Conservation (phyloP, 202 grass and related monocot genomes). For the Zizania palustris region DNA sequence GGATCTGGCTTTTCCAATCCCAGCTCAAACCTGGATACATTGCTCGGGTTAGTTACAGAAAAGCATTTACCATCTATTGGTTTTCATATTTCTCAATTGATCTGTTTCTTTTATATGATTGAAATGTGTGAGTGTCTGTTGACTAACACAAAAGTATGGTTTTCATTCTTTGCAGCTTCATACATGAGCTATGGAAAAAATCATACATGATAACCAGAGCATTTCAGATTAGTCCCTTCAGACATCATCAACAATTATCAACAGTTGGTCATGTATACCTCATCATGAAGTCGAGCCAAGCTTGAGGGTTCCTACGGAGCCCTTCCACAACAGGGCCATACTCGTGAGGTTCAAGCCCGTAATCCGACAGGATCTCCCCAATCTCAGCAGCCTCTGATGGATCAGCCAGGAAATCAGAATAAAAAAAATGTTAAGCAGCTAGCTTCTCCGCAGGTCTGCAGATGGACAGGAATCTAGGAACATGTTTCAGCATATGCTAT, state of each 20-base stretch:
- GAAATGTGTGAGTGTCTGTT: not conserved
- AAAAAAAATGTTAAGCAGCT: conserved; percentile 4
- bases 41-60: conserved; percentile 21
- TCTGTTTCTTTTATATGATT: not conserved
- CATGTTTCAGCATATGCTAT: conserved; percentile 10
- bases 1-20: conserved; percentile 86
- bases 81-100: not conserved
- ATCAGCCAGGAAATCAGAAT: conserved; percentile 26
- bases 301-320: conserved; percentile 70
- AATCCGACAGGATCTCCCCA: conserved; percentile 75
- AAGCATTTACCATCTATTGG: not conserved
- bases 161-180: not conserved
- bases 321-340: conserved; percentile 67
- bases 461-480: not conserved
- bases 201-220: not conserved
- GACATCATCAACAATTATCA: not conserved
- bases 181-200: not conserved
- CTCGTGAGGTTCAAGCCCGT: conserved; percentile 67
- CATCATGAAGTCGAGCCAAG: conserved; percentile 98
- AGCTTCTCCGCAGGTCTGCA: conserved; percentile 24
- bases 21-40: conserved; percentile 71
- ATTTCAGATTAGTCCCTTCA: not conserved
- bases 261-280: conserved; percentile 49
- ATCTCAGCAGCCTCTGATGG: conserved; percentile 87
- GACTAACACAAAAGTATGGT: not conserved